Evolutionary conservation across 345 rosid genomes (phyloP).

Genomic region (Linum usitatissimum): DNA sequence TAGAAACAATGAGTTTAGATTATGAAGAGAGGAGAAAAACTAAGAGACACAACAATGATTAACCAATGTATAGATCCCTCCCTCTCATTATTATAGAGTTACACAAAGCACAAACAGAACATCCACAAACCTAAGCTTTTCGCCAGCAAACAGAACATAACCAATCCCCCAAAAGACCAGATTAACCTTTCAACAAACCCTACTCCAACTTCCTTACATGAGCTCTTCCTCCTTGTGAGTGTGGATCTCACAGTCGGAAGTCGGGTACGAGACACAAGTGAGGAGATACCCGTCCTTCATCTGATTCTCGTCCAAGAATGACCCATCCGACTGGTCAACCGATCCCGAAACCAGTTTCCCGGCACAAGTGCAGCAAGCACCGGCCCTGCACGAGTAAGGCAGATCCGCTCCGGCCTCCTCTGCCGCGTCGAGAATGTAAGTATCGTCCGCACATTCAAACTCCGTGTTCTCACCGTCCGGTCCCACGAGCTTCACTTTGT

Average conservation of each 20-base stretch:
- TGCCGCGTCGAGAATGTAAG: constrained; percentile 70
- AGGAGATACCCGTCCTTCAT: constrained; percentile 47
- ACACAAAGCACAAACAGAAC: too few species aligned
- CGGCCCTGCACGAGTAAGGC: constrained; percentile 90
- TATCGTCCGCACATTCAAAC: constrained; percentile 48
- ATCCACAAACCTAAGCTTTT: background rate
- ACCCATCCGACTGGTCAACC: constrained; percentile 79
- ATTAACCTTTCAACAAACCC: background rate
- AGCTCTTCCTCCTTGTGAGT: constrained; percentile 78
- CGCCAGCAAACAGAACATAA: background rate
- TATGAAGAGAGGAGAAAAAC: too few species aligned
- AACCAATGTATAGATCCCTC: too few species aligned
- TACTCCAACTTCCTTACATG: constrained; percentile 11
- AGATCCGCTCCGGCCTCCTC: constrained; percentile 69
- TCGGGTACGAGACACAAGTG: constrained; percentile 68
- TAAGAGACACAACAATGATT: too few species aligned
- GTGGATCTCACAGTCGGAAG: constrained; percentile 65
- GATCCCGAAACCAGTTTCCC: constrained; percentile 53
- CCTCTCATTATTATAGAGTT: too few species aligned
- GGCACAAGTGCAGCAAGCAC: constrained; percentile 81
- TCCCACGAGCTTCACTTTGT: constrained; percentile 70
- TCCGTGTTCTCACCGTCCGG: constrained; percentile 51
- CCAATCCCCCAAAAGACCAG: background rate
- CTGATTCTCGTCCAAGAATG: constrained; percentile 61
- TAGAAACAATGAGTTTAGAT: too few species aligned